A percentile compares a stretch with the other conserved stretches of the same genome.
Conservation (phyloP, 768 basidiomycete genomes). For the Austroboletus eburneus region DNA sequence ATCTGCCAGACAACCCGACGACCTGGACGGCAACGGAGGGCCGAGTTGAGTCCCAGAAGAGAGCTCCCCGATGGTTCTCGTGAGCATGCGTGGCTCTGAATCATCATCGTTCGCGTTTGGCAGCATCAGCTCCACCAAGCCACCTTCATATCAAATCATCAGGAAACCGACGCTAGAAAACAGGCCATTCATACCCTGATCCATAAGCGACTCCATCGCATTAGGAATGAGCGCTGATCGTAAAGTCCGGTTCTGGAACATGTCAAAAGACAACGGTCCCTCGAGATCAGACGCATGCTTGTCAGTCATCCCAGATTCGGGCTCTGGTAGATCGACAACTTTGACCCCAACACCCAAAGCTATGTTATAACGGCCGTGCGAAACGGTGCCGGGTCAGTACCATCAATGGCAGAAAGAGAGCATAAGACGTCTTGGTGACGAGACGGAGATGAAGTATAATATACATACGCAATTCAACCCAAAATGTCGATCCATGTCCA, state of each 20-base stretch:
- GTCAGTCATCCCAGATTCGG: slow-evolving; percentile 19
- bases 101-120: slow-evolving; percentile 32
- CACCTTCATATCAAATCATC: slow-evolving; percentile 35
- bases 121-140: slow-evolving; percentile 53
- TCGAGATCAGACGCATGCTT: slow-evolving; percentile 20
- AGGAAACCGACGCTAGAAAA: background rate
- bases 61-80: slow-evolving; percentile 41
- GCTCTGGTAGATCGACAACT: slow-evolving; percentile 32
- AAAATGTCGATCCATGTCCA: slow-evolving; percentile 78
- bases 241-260: slow-evolving; percentile 15
- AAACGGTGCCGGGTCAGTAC: slow-evolving; percentile 5
- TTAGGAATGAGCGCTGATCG: slow-evolving; percentile 21
- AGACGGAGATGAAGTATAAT: slow-evolving; percentile 10
- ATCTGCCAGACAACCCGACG: background rate
- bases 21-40: slow-evolving; percentile 14
- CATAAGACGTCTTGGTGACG: slow-evolving; percentile 8
- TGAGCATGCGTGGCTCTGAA: slow-evolving; percentile 33
- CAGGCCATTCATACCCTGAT: slow-evolving; percentile 40
- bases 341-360: slow-evolving; percentile 69
- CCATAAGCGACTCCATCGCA: slow-evolving; percentile 65
- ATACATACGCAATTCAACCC: slow-evolving; percentile 69
- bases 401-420: slow-evolving; percentile 4
- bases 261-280: slow-evolving; percentile 25
- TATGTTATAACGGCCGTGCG: slow-evolving; percentile 12
- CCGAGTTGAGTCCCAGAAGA: slow-evolving; percentile 35